Evolutionary conservation across 2,329 filamentous ascomycete species (phyloP), one percentile per base, ranked within the genome.

Genomic region (Metarhizium anisopliae): DNA sequence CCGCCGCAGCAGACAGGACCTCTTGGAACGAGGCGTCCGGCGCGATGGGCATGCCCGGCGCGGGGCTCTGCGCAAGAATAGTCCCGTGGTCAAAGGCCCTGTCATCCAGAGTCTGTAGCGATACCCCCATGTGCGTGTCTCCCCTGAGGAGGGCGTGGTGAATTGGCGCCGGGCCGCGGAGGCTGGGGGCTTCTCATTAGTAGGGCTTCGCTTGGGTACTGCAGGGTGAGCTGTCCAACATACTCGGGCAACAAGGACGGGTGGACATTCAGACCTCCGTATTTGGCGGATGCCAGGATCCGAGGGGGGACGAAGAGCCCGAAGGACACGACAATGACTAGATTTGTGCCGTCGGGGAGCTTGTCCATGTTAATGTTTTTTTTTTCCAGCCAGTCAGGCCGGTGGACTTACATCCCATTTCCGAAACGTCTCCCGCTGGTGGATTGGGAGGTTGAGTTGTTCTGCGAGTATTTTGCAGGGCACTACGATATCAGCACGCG

Each of bases 281-380:
- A 96, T 63, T 81, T 82, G 29, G 88, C 82, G 1, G 73, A 73
- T 25, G 74, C 74, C 25, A 99, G 76, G 16, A 97, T 83, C 4
- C 90, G 80, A 0, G 80, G 78, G 0, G 94, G 94, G 1, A 99
- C 85, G 59, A 96, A 87, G 7, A 96, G 80, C 3, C 94, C 94
- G 71, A 97, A 99, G 0, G 94, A 97, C 4, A 97, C 94, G 51
- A 92, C 92, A 50, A 97, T 77, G 62, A 99, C 81, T 57, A 99
- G 76, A 68, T 96, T 91, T 61, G 84, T 83, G 3, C 74, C 66
- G 47, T 67, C 65, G 0, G 86, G 85, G 38, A 85, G 78, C 78
- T 86, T 30, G 18, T n/a, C 32, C 45, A 11, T 13, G 7, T 49
- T 11, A 49, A 20, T 20, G 13, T 30, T 20, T 10, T 7, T 35